Evolutionary conservation across 2,329 filamentous ascomycete genomes (phyloP).

Genomic region (Podosphaera fusca): DNA sequence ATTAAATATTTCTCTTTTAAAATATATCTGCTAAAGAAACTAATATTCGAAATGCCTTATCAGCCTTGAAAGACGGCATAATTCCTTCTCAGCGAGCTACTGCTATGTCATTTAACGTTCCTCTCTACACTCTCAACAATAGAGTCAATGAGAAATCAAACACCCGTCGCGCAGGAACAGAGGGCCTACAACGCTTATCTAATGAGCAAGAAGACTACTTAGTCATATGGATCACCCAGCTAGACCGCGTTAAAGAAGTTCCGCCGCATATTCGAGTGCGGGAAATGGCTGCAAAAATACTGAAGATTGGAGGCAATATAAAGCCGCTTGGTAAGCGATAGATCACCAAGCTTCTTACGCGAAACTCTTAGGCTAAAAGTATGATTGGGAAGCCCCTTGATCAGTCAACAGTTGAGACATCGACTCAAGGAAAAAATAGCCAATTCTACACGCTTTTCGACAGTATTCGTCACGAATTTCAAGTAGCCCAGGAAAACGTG

Average conservation of each 20-base stretch:
- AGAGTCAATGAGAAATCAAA: not conserved
- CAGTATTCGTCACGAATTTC: not conserved
- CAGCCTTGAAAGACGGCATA: not conserved
- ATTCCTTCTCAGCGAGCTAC: not conserved
- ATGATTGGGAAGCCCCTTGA: not conserved
- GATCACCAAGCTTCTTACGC: not conserved
- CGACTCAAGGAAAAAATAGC: not conserved
- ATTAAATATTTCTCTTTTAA: not conserved
- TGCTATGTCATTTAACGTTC: not conserved
- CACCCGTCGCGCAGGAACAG: not conserved
- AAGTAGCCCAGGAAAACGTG: not conserved
- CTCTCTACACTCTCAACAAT: not conserved
- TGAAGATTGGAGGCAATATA: no score
- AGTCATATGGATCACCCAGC: not conserved
- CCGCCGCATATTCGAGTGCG: not conserved
- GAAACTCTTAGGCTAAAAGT: not conserved
- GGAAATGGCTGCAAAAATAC: not conserved
- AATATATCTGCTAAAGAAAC: not conserved
- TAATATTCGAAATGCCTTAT: not conserved
- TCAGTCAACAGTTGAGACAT: not conserved
- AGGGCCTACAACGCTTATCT: not conserved
- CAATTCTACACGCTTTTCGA: not conserved
- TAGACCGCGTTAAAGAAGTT: no score
- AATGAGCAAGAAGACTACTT: no score
- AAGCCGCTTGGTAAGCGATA: not conserved